These are phyloP conservation scores for Neurospora africana DNA, from an alignment of 495 filamentous ascomycete species.

Conservation along the genomic window DNA sequence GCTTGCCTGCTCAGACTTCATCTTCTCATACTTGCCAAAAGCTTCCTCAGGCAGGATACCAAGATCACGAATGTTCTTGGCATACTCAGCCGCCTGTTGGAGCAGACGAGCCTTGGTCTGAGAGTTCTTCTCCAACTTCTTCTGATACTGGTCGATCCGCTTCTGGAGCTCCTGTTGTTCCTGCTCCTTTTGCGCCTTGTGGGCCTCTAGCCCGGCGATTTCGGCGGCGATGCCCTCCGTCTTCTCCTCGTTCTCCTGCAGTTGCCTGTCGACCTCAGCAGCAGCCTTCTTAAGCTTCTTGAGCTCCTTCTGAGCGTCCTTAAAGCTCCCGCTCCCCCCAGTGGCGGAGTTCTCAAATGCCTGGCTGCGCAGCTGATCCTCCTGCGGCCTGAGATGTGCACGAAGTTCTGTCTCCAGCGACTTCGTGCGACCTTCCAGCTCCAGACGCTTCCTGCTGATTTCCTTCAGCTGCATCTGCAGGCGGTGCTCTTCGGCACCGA, in stretches of 20 bases:
- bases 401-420: constrained; percentile 72
- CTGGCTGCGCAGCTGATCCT: constrained; percentile 77
- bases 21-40: constrained; percentile 78
- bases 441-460: constrained; percentile 59
- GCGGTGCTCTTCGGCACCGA: constrained; percentile 57
- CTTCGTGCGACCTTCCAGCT: constrained; percentile 70
- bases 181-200: constrained; percentile 55
- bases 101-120: constrained; percentile 71
- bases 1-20: constrained; percentile 61
- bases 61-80: constrained; percentile 80
- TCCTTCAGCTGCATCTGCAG: constrained; percentile 65
- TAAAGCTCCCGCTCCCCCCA: constrained; percentile 55
- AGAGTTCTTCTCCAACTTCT: constrained; percentile 84
- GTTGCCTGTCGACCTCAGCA: constrained; percentile 51
- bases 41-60: constrained; percentile 92
- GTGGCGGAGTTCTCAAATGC: constrained; percentile 56
- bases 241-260: constrained; percentile 59
- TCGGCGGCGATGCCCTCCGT: constrained; percentile 54
- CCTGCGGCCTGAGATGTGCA: constrained; percentile 70
- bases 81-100: constrained; percentile 65
- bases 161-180: constrained; percentile 64
- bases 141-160: constrained; percentile 78
- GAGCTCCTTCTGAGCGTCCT: constrained; percentile 72
- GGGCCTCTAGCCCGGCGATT: constrained; percentile 50
- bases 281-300: constrained; percentile 58